Percentiles rank a stretch among this genome's conserved stretches.
Evolutionary conservation across 1,139 yeast species (phyloP).

Genomic region (Protomyces macrosporus): DNA sequence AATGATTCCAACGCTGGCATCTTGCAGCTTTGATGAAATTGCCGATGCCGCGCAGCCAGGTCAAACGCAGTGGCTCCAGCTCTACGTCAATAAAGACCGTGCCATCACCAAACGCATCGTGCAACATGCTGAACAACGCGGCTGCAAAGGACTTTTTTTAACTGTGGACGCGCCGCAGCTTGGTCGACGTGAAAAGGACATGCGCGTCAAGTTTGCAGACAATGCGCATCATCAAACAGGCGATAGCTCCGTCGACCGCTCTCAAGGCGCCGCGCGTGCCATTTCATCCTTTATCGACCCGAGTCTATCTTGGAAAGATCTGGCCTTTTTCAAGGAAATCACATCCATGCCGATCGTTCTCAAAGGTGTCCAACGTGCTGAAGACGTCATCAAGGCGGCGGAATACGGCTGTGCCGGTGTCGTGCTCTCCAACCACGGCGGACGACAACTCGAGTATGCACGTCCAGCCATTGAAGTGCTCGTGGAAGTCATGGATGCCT

Average conservation of each 20-base stretch:
- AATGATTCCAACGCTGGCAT: constrained; percentile 55
- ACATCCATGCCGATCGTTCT: constrained; percentile 59
- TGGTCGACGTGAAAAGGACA: constrained; percentile 78
- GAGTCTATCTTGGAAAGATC: constrained; percentile 61
- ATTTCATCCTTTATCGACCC: constrained; percentile 81
- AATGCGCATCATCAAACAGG: constrained; percentile 47
- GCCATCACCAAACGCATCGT: constrained; percentile 56
- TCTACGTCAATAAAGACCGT: constrained; percentile 74
- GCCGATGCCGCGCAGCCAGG: constrained; percentile 47
- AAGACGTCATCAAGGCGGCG: constrained; percentile 49
- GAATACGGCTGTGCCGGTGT: constrained; percentile 48
- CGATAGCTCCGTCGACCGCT: constrained; percentile 51
- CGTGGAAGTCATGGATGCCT: constrained; percentile 57
- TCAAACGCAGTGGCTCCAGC: constrained; percentile 82
- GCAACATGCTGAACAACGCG: constrained; percentile 66
- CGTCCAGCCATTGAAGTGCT: constrained; percentile 64
- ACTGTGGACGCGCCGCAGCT: constrained; percentile 94
- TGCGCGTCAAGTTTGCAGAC: constrained; percentile 52
- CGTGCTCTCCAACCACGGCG: constrained; percentile 54
- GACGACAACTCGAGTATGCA: constrained; percentile 55
- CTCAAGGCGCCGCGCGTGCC: constrained; percentile 85
- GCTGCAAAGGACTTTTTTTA: constrained; percentile 72
- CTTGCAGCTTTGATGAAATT: constrained; percentile 55
- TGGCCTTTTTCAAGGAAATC: constrained; percentile 52
- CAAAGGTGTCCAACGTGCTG: constrained; percentile 51